Evolutionary conservation across 108 stramenopile species (phyloP).

Genomic region (Nitzschia inconspicua): DNA sequence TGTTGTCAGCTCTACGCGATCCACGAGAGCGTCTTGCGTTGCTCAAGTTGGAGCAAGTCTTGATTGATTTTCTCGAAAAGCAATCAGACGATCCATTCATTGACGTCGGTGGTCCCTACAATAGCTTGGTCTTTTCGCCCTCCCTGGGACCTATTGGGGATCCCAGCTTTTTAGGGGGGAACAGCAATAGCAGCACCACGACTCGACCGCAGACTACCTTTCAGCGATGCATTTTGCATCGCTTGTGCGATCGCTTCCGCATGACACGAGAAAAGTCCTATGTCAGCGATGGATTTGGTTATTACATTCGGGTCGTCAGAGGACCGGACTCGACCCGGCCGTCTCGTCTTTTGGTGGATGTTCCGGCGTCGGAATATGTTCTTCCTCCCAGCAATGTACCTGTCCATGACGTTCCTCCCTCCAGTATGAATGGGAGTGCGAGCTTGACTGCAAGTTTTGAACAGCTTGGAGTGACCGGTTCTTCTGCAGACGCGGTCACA

Average conservation of each 20-base stretch:
- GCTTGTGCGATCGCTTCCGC: constrained; percentile 85
- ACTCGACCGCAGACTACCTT: constrained; percentile 66
- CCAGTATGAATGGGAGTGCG: not conserved
- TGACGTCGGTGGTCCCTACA: constrained; percentile 74
- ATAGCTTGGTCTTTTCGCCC: constrained; percentile 38
- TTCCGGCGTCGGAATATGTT: constrained; percentile 13
- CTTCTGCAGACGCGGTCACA: not conserved
- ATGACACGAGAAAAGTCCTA: constrained; percentile 63
- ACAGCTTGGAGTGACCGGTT: not conserved
- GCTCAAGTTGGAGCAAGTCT: constrained; percentile 70
- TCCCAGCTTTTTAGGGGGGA: constrained; percentile 5
- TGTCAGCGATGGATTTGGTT: constrained; percentile 9
- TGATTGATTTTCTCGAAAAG: constrained; percentile 71
- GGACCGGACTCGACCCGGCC: constrained; percentile 27
- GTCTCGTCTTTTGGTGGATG: constrained; percentile 21
- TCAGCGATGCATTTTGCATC: constrained; percentile 85
- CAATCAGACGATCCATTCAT: constrained; percentile 37
- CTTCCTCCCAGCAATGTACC: not conserved
- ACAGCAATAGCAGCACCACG: constrained; percentile 36
- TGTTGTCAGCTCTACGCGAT: constrained; percentile 73
- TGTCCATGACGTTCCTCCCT: not conserved
- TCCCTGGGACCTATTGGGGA: constrained; percentile 15
- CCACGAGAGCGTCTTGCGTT: constrained; percentile 74
- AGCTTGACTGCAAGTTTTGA: not conserved
- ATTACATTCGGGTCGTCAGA: constrained; percentile 32